Evolutionary conservation across 148 eudicot species (phyloP).

Genomic region (Cornus kousa): DNA sequence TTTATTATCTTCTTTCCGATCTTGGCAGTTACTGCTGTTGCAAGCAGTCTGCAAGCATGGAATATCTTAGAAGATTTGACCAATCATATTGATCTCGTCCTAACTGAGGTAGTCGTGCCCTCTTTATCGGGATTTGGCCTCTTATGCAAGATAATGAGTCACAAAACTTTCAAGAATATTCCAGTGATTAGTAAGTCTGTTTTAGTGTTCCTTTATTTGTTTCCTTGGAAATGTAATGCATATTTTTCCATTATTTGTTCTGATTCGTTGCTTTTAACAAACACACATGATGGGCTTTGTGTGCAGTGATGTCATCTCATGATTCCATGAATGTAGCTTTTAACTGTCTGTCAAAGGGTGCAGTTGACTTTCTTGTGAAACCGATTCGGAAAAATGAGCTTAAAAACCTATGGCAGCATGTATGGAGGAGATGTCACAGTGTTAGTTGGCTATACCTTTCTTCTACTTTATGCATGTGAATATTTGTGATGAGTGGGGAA

Average conservation of each 20-base stretch:
- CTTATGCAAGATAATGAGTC: constrained; percentile 49
- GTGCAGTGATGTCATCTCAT: constrained; percentile 65
- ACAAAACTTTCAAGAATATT: constrained; percentile 46
- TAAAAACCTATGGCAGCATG: constrained; percentile 72
- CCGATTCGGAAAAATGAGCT: constrained; percentile 68
- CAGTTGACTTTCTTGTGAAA: constrained; percentile 67
- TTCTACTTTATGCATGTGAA: neutral
- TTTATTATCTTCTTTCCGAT: neutral
- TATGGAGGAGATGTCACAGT: constrained; percentile 48
- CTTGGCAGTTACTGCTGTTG: constrained; percentile 50
- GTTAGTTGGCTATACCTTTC: constrained; percentile 13
- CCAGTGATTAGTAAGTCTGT: constrained; percentile 56
- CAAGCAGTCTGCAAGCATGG: constrained; percentile 67
- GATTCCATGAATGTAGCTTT: constrained; percentile 57
- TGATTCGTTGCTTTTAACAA: neutral
- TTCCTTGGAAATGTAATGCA: neutral
- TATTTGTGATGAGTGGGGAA: neutral
- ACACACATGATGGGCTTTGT: constrained; percentile 13
- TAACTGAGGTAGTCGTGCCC: constrained; percentile 62
- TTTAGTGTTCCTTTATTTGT: neutral
- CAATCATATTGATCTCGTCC: constrained; percentile 46
- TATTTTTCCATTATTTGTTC: neutral
- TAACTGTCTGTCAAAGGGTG: constrained; percentile 60
- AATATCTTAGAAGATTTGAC: constrained; percentile 43
- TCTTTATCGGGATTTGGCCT: constrained; percentile 63